phyloP scores from a whole-genome alignment of 768 basidiomycete genomes.

The Aureoboletus auriporus region DNA sequence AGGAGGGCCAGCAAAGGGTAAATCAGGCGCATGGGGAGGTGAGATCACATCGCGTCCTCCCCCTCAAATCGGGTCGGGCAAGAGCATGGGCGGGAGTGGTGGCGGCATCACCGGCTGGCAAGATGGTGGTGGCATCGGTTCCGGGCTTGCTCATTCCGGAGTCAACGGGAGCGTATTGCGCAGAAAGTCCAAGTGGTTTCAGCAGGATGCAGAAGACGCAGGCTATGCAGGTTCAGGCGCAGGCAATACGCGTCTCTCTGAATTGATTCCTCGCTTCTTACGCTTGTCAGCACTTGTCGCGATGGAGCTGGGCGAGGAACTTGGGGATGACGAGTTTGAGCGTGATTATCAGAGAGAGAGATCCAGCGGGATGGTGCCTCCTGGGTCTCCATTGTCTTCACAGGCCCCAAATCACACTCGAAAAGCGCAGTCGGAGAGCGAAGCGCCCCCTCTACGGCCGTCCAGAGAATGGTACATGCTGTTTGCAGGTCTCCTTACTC shows the following conservation, averaged over 20 bases:
- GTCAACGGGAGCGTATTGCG: slow-evolving; percentile 56
- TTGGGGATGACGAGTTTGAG: slow-evolving; percentile 49
- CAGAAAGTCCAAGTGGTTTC: slow-evolving; percentile 36
- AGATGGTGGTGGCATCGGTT: slow-evolving; percentile 70
- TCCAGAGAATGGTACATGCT: slow-evolving; percentile 82
- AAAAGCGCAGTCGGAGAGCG: slow-evolving; percentile 33
- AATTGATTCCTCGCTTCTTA: slow-evolving; percentile 68
- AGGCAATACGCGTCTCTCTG: slow-evolving; percentile 61
- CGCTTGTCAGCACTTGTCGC: slow-evolving; percentile 76
- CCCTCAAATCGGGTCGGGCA: slow-evolving; percentile 15
- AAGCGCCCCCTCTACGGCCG: slow-evolving; percentile 55
- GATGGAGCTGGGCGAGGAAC: slow-evolving; percentile 71
- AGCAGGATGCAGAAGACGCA: slow-evolving; percentile 19
- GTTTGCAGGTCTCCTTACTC: slow-evolving; percentile 68
- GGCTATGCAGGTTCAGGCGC: slow-evolving; percentile 36
- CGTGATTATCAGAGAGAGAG: slow-evolving; percentile 27
- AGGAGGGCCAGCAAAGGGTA: slow-evolving; percentile 22
- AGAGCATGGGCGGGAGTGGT: slow-evolving; percentile 28
- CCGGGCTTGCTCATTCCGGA: slow-evolving; percentile 59
- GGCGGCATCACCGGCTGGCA: slow-evolving; percentile 70
- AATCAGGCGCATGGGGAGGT: slow-evolving; percentile 25
- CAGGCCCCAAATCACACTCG: slow-evolving; percentile 8
- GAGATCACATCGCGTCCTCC: slow-evolving; percentile 20
- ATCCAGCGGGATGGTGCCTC: slow-evolving; percentile 13
- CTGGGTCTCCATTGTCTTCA: slow-evolving; percentile 11